phyloP scores from a whole-genome alignment of 345 rosid species.

The Brassica nigra region DNA sequence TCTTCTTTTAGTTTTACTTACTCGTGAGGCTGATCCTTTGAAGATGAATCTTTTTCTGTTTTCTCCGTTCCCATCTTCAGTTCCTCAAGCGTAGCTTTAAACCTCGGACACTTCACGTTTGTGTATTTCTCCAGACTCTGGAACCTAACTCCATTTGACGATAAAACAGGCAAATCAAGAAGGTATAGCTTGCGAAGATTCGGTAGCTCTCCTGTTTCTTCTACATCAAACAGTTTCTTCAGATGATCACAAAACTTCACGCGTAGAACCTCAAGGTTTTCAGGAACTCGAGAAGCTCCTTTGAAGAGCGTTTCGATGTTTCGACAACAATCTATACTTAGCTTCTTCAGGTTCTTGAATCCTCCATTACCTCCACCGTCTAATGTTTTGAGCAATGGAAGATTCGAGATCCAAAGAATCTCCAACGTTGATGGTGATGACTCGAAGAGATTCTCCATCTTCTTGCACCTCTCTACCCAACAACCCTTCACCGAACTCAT shows the following conservation, averaged over 20 bases:
- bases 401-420: conserved; percentile 50
- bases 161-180: conserved; percentile 47
- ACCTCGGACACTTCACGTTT: conserved; percentile 21
- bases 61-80: not conserved
- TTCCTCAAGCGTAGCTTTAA: not conserved
- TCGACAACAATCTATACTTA: conserved; percentile 56
- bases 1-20: not conserved
- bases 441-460: conserved; percentile 36
- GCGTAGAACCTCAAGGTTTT: conserved; percentile 26
- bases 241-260: conserved; percentile 39
- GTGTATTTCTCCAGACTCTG: not conserved
- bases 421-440: conserved; percentile 26
- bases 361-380: conserved; percentile 5
- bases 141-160: conserved; percentile 17
- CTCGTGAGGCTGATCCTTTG: not conserved
- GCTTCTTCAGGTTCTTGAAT: conserved; percentile 44
- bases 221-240: conserved; percentile 26
- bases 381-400: conserved; percentile 41
- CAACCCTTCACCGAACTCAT: conserved; percentile 43
- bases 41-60: not conserved
- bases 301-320: conserved; percentile 35
- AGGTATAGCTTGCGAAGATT: conserved; percentile 42
- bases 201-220: not conserved
- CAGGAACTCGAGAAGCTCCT: conserved; percentile 15
- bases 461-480: conserved; percentile 52